Percentiles rank a stretch among this genome's conserved stretches.
Evolutionary conservation across 2,329 filamentous ascomycete genomes (phyloP).

Genomic region (Helicocarpus griseus): DNA sequence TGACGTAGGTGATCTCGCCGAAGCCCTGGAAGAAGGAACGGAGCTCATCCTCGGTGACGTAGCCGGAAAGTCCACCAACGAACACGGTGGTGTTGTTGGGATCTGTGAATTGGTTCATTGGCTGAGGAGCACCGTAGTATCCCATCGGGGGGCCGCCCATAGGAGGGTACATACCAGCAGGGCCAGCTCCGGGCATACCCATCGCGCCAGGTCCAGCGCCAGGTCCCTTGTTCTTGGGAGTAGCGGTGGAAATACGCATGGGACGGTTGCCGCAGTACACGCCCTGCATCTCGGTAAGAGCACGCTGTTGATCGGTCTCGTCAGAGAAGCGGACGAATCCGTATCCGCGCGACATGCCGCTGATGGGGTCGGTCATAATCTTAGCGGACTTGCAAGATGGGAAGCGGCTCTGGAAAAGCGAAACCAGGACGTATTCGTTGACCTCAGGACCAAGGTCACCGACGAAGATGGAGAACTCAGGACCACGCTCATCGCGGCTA

Average conservation of each 20-base stretch:
- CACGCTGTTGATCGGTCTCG: slow-evolving; percentile 91
- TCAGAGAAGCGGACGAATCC: slow-evolving; percentile 96
- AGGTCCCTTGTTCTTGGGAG: slow-evolving; percentile 75
- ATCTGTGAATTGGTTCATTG: slow-evolving; percentile 99
- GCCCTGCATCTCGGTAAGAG: slow-evolving; percentile 95
- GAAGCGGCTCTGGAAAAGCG: slow-evolving; percentile 93
- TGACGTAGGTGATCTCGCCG: slow-evolving; percentile 98
- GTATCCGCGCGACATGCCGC: slow-evolving; percentile 93
- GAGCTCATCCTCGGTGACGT: slow-evolving; percentile 98
- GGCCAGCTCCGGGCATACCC: slow-evolving; percentile 39
- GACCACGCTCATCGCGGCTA: slow-evolving; percentile 81
- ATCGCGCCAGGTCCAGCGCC: slow-evolving; percentile 40
- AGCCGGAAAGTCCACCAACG: slow-evolving; percentile 90
- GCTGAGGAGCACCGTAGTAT: slow-evolving; percentile 59
- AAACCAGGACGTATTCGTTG: slow-evolving; percentile 95
- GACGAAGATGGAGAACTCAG: slow-evolving; percentile 95
- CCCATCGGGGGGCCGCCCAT: slow-evolving; percentile 62
- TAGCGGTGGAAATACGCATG: slow-evolving; percentile 97
- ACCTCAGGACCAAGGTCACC: slow-evolving; percentile 96
- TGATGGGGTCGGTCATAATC: slow-evolving; percentile 99
- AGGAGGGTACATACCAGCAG: slow-evolving; percentile 53
- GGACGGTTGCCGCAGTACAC: slow-evolving; percentile 98
- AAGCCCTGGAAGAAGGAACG: slow-evolving; percentile 99
- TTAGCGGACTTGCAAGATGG: slow-evolving; percentile 98
- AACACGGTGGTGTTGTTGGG: slow-evolving; percentile 99